phyloP scores from a whole-genome alignment of 2,329 filamentous ascomycete genomes.

The Fusarium sp. region DNA sequence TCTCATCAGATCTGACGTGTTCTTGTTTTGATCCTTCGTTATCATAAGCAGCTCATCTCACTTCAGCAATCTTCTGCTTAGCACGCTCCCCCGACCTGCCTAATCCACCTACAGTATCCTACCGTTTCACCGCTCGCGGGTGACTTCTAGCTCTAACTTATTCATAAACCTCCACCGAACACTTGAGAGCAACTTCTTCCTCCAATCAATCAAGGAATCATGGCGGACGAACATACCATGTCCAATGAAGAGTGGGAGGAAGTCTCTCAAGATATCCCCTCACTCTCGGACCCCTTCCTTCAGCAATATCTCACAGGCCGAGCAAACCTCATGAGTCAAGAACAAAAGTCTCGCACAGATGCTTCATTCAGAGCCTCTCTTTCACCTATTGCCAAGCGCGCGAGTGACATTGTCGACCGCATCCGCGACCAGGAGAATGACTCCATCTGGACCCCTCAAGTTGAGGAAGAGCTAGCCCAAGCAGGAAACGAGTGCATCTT shows the following conservation, averaged over 20 bases:
- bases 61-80: slow-evolving; percentile 15
- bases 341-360: slow-evolving; percentile 84
- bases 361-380: slow-evolving; percentile 75
- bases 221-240: slow-evolving; percentile 49
- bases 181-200: not conserved
- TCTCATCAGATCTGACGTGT: not conserved
- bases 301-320: slow-evolving; percentile 83
- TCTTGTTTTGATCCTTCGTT: not conserved
- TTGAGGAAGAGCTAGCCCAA: slow-evolving; percentile 75
- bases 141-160: not conserved
- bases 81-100: slow-evolving; percentile 31
- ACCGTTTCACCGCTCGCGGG: slow-evolving; percentile 10
- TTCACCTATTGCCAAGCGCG: slow-evolving; percentile 80
- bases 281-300: slow-evolving; percentile 76
- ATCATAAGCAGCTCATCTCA: slow-evolving; percentile 4
- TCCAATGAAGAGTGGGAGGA: slow-evolving; percentile 70
- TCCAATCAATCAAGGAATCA: slow-evolving; percentile 19
- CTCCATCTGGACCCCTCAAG: slow-evolving; percentile 78
- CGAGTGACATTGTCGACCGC: slow-evolving; percentile 80
- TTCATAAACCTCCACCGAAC: not conserved
- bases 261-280: slow-evolving; percentile 65
- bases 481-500: slow-evolving; percentile 73
- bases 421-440: slow-evolving; percentile 82
- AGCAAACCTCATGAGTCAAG: slow-evolving; percentile 79
- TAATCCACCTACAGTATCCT: slow-evolving; percentile 27